Evolutionary conservation across 225 moss, liverwort and hornwort genomes (phyloP), one percentile per base, ranked within the genome.

Genomic region (Pseudoscleropodium purum): DNA sequence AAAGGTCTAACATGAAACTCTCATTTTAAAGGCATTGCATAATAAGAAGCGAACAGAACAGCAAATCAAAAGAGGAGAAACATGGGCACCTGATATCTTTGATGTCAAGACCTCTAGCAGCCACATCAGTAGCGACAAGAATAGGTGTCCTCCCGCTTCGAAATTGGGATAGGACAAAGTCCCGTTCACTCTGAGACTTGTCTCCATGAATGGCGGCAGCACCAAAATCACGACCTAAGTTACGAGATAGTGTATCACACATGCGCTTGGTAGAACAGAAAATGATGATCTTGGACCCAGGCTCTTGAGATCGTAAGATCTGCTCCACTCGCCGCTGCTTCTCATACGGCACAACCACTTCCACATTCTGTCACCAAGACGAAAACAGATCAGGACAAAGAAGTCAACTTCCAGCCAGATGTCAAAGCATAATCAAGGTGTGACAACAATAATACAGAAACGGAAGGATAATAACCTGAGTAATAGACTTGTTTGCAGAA

Each of bases 191-290:
- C 87, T 98, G 98, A 69, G 97, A 98, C 81, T 98, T 98, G 75
- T 98, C 98, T 80, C 98, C 98, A 87, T 98, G 98, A 90, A 98
- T 98, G 18, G 97, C 98, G 60, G 97, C 97, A 74, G 98, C 98
- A 77, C 98, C 96, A 59, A 98, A 98, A 26, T 97, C 97, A 45
- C 97, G 97, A 37, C 96, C 49, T 49, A 98, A 88, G 49, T 95
- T 98, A 25, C 98, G 96, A 60, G 98, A 97, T 37, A 98, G 92
- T 59, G 94, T 96, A 84, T 98, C 98, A 91, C 98, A 98, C 98
- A 98, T 98, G 51, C 98, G 97, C 87, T 98, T 98, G 7, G 98
- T 98, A 12, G 98, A 98, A 86, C 98, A 98, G 75, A 98, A 98
- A 8, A 98, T 96, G 34, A 98, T 98, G 23, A 98, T 94, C 88